Conservation (phyloP, 108 stramenopile genomes). For the Nitzschia sp. region DNA sequence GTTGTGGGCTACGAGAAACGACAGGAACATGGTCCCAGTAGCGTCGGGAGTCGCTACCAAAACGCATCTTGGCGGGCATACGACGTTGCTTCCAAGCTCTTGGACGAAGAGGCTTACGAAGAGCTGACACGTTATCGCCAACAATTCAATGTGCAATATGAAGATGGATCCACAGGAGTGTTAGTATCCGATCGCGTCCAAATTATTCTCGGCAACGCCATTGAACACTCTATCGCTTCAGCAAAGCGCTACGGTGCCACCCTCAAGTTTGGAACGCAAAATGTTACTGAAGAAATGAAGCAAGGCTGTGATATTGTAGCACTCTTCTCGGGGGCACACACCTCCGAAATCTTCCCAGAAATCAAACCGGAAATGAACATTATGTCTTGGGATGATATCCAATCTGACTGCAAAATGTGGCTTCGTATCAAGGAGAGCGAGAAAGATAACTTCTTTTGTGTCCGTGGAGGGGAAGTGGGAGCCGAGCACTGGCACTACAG, state of each 20-base stretch:
- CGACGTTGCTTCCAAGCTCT: slow-evolving; percentile 28
- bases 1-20: slow-evolving; percentile 36
- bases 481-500: slow-evolving; percentile 36
- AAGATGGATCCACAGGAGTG: slow-evolving; percentile 25
- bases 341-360: slow-evolving; percentile 19
- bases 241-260: slow-evolving; percentile 32
- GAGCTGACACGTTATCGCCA: slow-evolving; percentile 30
- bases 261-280: slow-evolving; percentile 15
- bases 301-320: slow-evolving; percentile 30
- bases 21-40: slow-evolving; percentile 22
- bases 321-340: slow-evolving; percentile 30
- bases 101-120: slow-evolving; percentile 35
- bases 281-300: background rate
- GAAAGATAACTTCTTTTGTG: slow-evolving; percentile 20
- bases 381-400: slow-evolving; percentile 17
- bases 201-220: slow-evolving; percentile 33
- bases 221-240: slow-evolving; percentile 28
- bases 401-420: slow-evolving; percentile 32
- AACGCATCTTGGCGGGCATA: slow-evolving; percentile 41
- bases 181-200: slow-evolving; percentile 30
- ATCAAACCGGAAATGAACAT: slow-evolving; percentile 29
- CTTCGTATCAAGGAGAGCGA: slow-evolving; percentile 19
- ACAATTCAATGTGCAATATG: slow-evolving; percentile 32
- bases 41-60: slow-evolving; percentile 31
- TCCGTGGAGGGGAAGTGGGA: slow-evolving; percentile 23